Evolutionary conservation across 345 rosid species (phyloP), one percentile per base, ranked within the genome.

Genomic region (Litchi chinensis): DNA sequence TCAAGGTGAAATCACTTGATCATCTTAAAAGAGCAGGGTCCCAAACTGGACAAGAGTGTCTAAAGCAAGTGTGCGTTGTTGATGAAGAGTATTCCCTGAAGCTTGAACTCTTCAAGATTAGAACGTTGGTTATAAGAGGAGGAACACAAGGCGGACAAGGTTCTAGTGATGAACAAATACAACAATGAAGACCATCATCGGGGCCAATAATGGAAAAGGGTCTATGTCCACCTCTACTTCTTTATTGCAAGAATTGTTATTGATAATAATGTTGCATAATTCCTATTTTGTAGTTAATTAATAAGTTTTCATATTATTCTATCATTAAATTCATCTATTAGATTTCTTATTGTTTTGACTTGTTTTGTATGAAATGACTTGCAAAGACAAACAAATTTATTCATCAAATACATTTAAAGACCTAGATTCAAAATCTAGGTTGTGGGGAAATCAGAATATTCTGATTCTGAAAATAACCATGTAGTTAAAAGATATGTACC

Each of bases 1-100:
- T 40, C 71, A 68, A 68, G 43, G 11, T 66, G 70, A 66, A 66
- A 66, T 32, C 70, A 16, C 19, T 66, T 66, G 44, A 39, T 28
- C 56, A 50, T 50, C 56, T 50, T 50, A 3, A 15, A 50, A 50
- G 56, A 50, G 56, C 11, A 59, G 37, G 37, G 2, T 32, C 37
- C 37, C 37, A 32, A 32, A 32, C 0, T 32, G 37, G 37, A 32
- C 37, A 32, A 32, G 37, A 32, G 37, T 32, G 37, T 32, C 37
- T 32, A 32, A 32, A 32, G 37, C 37, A 32, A 32, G 37, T 32
- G 37, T 32, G 37, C 2, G 37, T 32, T 1, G 37, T 32, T 32
- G 37, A 32, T 22, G 64, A 59, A 22, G 64, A 59, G 64, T 59
- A 26, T 22, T 22, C 26, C 24, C 64, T n/a, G 12, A 59, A 59